Evolutionary conservation across 2,329 filamentous ascomycete species (phyloP), one percentile per base, ranked within the genome.

Genomic region (Ceratocystis destructans): DNA sequence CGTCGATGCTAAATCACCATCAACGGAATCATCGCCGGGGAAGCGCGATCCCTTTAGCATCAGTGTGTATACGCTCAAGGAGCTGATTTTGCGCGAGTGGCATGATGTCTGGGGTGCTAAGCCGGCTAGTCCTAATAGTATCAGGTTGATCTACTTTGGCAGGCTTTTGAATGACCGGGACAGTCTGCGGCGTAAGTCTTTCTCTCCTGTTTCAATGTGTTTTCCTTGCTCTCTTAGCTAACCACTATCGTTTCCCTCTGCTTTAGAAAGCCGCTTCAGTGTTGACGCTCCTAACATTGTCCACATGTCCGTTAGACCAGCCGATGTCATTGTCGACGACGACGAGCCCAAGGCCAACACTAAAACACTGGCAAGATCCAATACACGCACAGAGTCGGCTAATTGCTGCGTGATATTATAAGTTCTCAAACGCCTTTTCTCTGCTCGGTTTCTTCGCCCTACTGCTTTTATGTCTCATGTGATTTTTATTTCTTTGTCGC

Each of bases 81-180:
- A 96, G 77, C 79, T 96, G 73, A 96, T 97, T 73, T 83, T 94
- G 78, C 83, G 90, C 71, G 92, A 96, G 75, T 97, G 93, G 93
- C 82, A 90, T 71, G 87, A 86, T 71, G 90, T 96, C 73, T 96
- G 93, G 93, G 92, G 96, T 72, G 78, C 86, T 17, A 87, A 89
- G 72, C 93, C 93, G 1, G 85, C 88, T 31, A 94, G 89, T 73
- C 92, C 93, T 10, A 93, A 87, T 72, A 89, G 87, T 69, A 97
- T 97, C 78, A 82, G 93, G 63, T 77, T 97, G 71, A 96, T 97
- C 72, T 89, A 90, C 69, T 94, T 96, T 76, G 93, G 93, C 64
- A 90, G 93, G 73, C 79, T 96, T 74, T 78, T 96, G 70, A 91
- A 96, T 71, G 93, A 96, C 72, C 96, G 96, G 76, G 84, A 88